phyloP scores from a whole-genome alignment of 1,284 basidiomycete genomes.

The Pseudozyma hubeiensis region DNA sequence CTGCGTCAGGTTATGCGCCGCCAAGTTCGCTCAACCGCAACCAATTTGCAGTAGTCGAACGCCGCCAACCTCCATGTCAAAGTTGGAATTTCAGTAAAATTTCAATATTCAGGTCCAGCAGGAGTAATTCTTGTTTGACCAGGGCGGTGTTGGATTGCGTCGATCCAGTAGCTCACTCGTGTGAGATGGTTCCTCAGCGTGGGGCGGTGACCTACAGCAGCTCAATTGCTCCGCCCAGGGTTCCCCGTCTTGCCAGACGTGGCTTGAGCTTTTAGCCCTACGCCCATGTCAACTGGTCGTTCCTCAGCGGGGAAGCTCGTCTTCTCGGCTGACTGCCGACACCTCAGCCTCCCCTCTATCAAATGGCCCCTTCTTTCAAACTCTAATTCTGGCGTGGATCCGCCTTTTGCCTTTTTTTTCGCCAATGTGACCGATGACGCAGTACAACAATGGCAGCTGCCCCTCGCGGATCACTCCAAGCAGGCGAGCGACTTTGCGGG shows the following conservation, averaged over 20 bases:
- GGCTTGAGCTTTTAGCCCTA: slow-evolving; percentile 18
- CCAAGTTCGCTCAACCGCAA: too few relatives aligned
- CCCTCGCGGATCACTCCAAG: slow-evolving; percentile 5
- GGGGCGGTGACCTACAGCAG: slow-evolving; percentile 2
- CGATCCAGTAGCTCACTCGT: too few relatives aligned
- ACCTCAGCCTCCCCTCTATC: neutral
- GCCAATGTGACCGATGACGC: slow-evolving; percentile 4
- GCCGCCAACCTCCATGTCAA: neutral
- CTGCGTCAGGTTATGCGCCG: too few relatives aligned
- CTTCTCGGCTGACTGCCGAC: slow-evolving; percentile 13
- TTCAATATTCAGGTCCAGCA: too few relatives aligned
- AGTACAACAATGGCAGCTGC: neutral
- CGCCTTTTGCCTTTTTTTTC: neutral
- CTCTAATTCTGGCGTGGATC: neutral
- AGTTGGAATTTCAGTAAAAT: neutral
- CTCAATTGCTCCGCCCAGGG: neutral
- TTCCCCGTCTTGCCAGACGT: slow-evolving; percentile 21
- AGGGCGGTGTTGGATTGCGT: too few relatives aligned
- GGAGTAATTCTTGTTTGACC: too few relatives aligned
- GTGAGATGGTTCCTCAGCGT: neutral
- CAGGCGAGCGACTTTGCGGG: neutral
- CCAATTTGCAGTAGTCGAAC: too few relatives aligned
- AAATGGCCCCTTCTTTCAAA: neutral
- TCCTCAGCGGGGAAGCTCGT: slow-evolving; percentile 18
- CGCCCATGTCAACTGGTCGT: slow-evolving; percentile 16